phyloP scores from a whole-genome alignment of 2,329 filamentous ascomycete genomes.

The Fusarium sp. region DNA sequence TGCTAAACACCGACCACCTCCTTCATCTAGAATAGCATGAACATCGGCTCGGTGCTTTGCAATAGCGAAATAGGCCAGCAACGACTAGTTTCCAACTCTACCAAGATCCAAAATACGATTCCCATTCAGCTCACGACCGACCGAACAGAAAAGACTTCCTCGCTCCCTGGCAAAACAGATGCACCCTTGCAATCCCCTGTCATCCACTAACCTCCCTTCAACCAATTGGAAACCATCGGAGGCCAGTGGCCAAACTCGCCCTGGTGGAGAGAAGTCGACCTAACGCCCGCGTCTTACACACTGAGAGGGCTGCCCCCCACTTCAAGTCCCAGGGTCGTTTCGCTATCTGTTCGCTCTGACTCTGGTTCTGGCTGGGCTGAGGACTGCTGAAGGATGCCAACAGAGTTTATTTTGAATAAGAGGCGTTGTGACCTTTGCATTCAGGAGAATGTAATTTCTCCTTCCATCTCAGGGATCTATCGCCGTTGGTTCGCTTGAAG shows the following conservation, averaged over 20 bases:
- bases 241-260: constrained; percentile 31
- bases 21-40: constrained; percentile 42
- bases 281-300: constrained; percentile 38
- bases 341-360: constrained; percentile 1
- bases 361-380: not conserved
- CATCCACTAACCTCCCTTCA: constrained; percentile 12
- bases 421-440: constrained; percentile 11
- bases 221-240: constrained; percentile 30
- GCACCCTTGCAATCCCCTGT: constrained; percentile 24
- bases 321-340: constrained; percentile 23
- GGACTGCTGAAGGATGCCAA: constrained; percentile 21
- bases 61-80: constrained; percentile 16
- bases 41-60: constrained; percentile 5
- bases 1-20: constrained; percentile 43
- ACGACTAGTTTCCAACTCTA: not conserved
- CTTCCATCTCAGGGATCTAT: constrained; percentile 1
- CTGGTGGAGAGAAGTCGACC: constrained; percentile 29
- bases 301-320: constrained; percentile 40
- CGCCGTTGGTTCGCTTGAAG: constrained; percentile 10
- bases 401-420: constrained; percentile 28
- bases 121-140: constrained; percentile 20
- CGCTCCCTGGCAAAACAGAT: constrained; percentile 28
- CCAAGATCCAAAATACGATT: constrained; percentile 5
- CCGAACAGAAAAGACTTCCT: not conserved
- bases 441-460: constrained; percentile 9